These are phyloP conservation scores for Vigna trinervia DNA, from an alignment of 306 rosid species.

Conservation along the genomic window DNA sequence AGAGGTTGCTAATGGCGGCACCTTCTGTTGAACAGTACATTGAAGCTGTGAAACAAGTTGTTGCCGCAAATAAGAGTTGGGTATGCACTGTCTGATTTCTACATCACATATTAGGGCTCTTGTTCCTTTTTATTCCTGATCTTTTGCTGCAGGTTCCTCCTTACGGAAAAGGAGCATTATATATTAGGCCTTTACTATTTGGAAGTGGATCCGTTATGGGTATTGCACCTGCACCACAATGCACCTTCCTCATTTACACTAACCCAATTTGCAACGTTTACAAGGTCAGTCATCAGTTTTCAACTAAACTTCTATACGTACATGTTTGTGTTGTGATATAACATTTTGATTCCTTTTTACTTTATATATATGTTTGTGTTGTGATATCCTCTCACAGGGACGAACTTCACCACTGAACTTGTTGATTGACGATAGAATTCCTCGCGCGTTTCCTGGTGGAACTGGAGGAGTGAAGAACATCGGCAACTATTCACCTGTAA, in stretches of 20 bases:
- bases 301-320: neutral
- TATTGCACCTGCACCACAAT: conserved; percentile 47
- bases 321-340: too few species aligned
- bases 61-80: conserved; percentile 48
- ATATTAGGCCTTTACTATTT: conserved; percentile 51
- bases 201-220: conserved; percentile 54
- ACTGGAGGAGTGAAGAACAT: conserved; percentile 55
- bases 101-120: too few species aligned
- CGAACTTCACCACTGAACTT: neutral
- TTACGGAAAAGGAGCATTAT: conserved; percentile 47
- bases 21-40: conserved; percentile 51
- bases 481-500: conserved; percentile 52
- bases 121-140: neutral
- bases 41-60: conserved; percentile 47
- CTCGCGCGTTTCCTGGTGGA: conserved; percentile 53
- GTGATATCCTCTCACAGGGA: conserved; percentile 25
- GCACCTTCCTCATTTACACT: conserved; percentile 47
- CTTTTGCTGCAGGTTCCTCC: conserved; percentile 46
- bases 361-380: neutral
- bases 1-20: conserved; percentile 51
- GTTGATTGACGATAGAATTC: conserved; percentile 35
- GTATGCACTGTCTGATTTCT: conserved; percentile 1
- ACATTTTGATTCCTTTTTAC: neutral
- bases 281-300: conserved; percentile 30
- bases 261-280: conserved; percentile 44